A percentile compares a stretch with the other conserved stretches of the same genome.
Evolutionary conservation across 148 eudicot species (phyloP).

Genomic region (Euryodendron excelsum): DNA sequence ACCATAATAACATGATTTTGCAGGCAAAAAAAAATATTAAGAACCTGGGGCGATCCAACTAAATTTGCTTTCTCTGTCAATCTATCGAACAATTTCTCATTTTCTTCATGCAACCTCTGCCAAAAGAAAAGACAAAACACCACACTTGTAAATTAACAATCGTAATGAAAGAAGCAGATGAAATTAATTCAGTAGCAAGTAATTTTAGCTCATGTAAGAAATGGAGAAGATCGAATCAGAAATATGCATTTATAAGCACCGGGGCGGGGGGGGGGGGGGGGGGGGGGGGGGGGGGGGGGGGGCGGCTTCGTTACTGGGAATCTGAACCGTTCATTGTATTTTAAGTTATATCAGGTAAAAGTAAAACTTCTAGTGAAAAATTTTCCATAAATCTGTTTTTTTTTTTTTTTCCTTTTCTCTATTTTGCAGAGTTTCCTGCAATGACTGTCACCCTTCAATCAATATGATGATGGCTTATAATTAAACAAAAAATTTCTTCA

Average conservation of each 20-base stretch:
- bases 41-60: constrained; percentile 74
- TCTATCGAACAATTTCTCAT: constrained; percentile 87
- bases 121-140: constrained; percentile 13
- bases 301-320: no score
- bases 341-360: not conserved
- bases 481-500: no score
- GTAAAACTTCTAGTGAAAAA: not conserved
- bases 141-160: not conserved
- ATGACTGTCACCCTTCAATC: not conserved
- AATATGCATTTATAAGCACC: not conserved
- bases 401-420: no score
- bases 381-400: not conserved
- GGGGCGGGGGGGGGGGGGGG: no score
- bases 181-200: not conserved
- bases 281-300: no score
- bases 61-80: constrained; percentile 75
- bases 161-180: not conserved
- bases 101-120: constrained; percentile 97
- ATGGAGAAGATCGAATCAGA: not conserved
- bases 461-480: not conserved
- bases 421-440: no score
- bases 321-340: no score
- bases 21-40: not conserved
- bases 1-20: no score
- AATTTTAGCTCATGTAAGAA: not conserved